Conservation (phyloP, 2,329 filamentous ascomycete genomes). For the Acrodontium crateriforme region DNA sequence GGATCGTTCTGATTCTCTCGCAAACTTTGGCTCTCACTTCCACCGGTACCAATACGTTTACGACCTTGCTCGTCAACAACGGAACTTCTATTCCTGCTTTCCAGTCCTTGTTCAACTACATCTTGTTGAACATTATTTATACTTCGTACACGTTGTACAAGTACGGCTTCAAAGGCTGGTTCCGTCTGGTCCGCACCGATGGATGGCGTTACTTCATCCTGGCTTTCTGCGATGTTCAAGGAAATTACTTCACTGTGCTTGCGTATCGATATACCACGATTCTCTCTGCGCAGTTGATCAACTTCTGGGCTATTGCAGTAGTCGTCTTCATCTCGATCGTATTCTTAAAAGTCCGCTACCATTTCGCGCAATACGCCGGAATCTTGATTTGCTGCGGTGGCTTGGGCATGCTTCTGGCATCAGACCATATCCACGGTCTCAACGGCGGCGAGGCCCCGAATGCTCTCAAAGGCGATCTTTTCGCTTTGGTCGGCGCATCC, state of each 20-base stretch:
- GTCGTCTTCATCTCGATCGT: conserved; percentile 76
- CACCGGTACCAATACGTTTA: conserved; percentile 85
- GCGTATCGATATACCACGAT: conserved; percentile 90
- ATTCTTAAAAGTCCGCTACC: conserved; percentile 79
- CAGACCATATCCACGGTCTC: conserved; percentile 67
- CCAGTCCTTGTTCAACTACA: conserved; percentile 91
- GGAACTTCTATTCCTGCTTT: conserved; percentile 82
- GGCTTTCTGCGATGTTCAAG: conserved; percentile 84
- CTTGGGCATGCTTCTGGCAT: conserved; percentile 73
- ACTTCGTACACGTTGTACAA: conserved; percentile 63
- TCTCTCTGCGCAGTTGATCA: conserved; percentile 84
- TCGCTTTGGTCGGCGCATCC: conserved; percentile 75
- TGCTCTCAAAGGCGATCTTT: conserved; percentile 81
- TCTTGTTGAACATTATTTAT: conserved; percentile 70
- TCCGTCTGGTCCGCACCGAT: conserved; percentile 48
- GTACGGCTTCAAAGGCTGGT: conserved; percentile 63
- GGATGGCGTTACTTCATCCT: conserved; percentile 93
- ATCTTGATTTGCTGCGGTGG: conserved; percentile 87
- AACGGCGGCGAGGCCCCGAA: conserved; percentile 57
- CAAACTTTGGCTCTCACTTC: conserved; percentile 82
- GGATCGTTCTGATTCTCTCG: conserved; percentile 58
- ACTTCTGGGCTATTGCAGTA: conserved; percentile 95
- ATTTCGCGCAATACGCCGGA: conserved; percentile 67
- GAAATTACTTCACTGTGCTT: conserved; percentile 95
- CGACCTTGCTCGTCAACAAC: conserved; percentile 52